These are phyloP conservation scores for Termitomyces sp. DNA, from an alignment of 768 basidiomycete species.

Conservation along the genomic window DNA sequence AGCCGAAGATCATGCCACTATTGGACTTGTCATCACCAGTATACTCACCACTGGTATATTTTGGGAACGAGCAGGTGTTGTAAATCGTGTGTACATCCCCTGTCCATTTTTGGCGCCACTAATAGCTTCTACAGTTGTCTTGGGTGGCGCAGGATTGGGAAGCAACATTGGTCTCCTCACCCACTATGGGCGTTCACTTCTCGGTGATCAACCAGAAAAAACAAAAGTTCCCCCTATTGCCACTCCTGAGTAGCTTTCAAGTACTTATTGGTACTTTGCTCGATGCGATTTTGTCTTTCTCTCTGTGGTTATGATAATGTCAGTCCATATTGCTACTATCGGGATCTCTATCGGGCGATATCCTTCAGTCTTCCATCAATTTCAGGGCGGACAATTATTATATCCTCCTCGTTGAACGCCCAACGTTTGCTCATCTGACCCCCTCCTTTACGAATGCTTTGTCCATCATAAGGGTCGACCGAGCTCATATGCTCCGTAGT, in stretches of 20 bases:
- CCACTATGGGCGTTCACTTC: conserved; percentile 51
- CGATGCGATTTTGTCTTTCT: neutral
- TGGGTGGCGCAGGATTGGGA: conserved; percentile 71
- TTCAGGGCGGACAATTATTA: conserved; percentile 56
- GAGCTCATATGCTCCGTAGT: conserved; percentile 72
- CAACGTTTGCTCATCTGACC: conserved; percentile 13
- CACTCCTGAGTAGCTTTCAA: conserved; percentile 11
- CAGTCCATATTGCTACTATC: neutral
- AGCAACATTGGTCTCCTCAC: conserved; percentile 55
- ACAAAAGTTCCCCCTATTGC: conserved; percentile 23
- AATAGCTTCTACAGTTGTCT: conserved; percentile 43
- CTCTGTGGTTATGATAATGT: neutral
- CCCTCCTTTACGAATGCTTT: conserved; percentile 35
- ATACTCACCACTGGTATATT: conserved; percentile 66
- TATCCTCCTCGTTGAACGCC: conserved; percentile 35
- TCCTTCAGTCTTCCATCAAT: conserved; percentile 69
- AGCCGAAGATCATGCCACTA: conserved; percentile 71
- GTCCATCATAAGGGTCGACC: conserved; percentile 73
- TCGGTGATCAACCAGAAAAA: conserved; percentile 49
- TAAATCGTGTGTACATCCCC: conserved; percentile 48
- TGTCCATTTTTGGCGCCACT: neutral
- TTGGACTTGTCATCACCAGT: conserved; percentile 63
- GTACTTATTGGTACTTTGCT: neutral
- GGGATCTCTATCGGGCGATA: conserved; percentile 29
- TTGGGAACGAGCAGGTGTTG: conserved; percentile 61